Evolutionary conservation across 495 filamentous ascomycete species (phyloP).

Genomic region (Apiosordaria backusii): DNA sequence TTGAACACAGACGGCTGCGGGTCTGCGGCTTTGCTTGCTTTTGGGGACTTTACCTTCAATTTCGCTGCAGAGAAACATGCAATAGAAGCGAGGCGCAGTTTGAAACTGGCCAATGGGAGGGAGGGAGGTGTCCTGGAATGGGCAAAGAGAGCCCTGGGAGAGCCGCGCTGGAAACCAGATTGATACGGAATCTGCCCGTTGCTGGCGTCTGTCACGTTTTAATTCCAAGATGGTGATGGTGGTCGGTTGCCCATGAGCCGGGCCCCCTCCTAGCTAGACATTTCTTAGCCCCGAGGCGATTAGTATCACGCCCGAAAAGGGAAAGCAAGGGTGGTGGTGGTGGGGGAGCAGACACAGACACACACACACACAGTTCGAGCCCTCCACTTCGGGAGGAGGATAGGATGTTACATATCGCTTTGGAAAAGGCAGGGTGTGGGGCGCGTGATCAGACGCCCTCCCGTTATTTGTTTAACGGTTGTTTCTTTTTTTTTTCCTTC

Average conservation of each 20-base stretch:
- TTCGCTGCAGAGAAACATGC: conserved; percentile 3
- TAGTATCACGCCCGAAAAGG: no score
- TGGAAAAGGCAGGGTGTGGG: conserved; percentile 13
- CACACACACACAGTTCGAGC: not conserved
- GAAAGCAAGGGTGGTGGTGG: not conserved
- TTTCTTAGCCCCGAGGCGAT: no score
- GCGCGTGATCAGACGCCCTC: conserved; percentile 9
- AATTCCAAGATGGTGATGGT: not conserved
- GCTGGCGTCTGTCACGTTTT: conserved; percentile 13
- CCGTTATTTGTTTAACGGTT: conserved; percentile 6
- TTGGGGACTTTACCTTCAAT: conserved; percentile 1
- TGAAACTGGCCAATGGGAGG: conserved; percentile 12
- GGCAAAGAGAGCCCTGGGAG: conserved; percentile 7
- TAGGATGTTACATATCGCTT: conserved; percentile 12
- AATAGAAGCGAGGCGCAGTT: conserved; percentile 5
- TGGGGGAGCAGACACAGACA: not conserved
- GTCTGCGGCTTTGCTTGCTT: not conserved
- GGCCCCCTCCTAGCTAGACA: no score
- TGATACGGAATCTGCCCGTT: conserved; percentile 6
- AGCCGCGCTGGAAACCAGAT: conserved; percentile 15
- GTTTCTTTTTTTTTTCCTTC: not conserved
- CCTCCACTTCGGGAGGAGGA: not conserved
- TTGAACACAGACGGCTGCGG: conserved; percentile 9
- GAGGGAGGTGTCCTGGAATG: not conserved
- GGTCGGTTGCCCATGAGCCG: not conserved